These are phyloP conservation scores for Solanum virginianum DNA, from an alignment of 257 asterid genomes.

Conservation along the genomic window DNA sequence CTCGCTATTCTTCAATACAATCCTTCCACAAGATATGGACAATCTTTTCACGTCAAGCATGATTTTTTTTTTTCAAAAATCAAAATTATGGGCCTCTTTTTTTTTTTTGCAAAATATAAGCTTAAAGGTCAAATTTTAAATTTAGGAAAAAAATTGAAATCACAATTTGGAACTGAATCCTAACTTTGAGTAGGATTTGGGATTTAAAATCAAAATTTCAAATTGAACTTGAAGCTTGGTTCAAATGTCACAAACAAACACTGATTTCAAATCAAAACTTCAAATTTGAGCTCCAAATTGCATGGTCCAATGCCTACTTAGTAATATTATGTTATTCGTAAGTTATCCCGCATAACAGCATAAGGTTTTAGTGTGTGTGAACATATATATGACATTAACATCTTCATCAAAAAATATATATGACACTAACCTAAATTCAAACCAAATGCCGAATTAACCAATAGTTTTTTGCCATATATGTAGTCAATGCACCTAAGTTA, in stretches of 20 bases:
- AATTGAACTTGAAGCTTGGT: not conserved
- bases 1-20: not conserved
- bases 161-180: not conserved
- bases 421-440: not conserved
- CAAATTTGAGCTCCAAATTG: not conserved
- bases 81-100: not conserved
- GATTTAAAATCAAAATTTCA: not conserved
- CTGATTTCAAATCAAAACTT: not conserved
- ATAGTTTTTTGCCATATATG: not conserved
- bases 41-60: not conserved
- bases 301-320: not conserved
- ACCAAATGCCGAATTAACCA: not conserved
- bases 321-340: not conserved
- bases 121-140: not conserved
- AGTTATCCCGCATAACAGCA: not conserved
- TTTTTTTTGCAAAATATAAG: not conserved
- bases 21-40: not conserved
- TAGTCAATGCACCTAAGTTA: not conserved
- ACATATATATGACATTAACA: not conserved
- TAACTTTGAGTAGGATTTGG: not conserved
- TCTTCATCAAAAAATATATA: not conserved
- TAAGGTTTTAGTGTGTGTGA: not conserved
- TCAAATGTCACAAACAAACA: not conserved
- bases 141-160: not conserved
- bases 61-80: not conserved